Conservation (phyloP, 2,329 filamentous ascomycete species). For the Phyllosticta capitalensis region DNA sequence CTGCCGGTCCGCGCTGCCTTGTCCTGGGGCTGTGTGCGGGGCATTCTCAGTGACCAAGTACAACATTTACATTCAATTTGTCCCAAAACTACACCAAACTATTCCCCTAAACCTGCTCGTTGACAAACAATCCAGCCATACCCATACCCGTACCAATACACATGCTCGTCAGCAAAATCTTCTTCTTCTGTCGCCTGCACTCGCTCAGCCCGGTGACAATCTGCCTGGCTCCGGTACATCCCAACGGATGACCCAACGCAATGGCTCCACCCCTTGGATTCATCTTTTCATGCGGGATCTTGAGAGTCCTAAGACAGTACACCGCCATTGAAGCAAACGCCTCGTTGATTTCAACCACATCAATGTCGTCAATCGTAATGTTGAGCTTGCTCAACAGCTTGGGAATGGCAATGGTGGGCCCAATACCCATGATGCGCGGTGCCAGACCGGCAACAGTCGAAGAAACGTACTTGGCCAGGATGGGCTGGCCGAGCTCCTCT, state of each 20-base stretch:
- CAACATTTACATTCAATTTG: neutral
- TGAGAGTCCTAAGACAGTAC: slow-evolving; percentile 65
- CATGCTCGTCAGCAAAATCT: slow-evolving; percentile 88
- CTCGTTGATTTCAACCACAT: slow-evolving; percentile 92
- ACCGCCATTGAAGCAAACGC: slow-evolving; percentile 97
- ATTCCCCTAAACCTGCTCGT: slow-evolving; percentile 40
- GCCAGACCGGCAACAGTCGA: slow-evolving; percentile 84
- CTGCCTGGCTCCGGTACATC: slow-evolving; percentile 66
- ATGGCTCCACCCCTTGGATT: slow-evolving; percentile 76
- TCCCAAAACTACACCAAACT: neutral
- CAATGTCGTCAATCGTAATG: slow-evolving; percentile 70
- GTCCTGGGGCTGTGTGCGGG: neutral
- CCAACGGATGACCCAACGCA: slow-evolving; percentile 74
- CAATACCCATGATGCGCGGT: slow-evolving; percentile 94
- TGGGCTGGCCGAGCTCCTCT: slow-evolving; percentile 75
- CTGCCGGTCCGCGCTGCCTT: neutral
- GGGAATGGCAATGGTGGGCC: slow-evolving; percentile 58
- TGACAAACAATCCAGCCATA: slow-evolving; percentile 58
- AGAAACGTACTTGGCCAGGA: slow-evolving; percentile 89
- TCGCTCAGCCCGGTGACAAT: slow-evolving; percentile 87
- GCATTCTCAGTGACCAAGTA: neutral
- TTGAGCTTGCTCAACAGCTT: slow-evolving; percentile 80
- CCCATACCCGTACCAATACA: slow-evolving; percentile 61
- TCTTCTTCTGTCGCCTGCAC: slow-evolving; percentile 74
- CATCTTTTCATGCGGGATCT: slow-evolving; percentile 65